Evolutionary conservation across 805 yeast species (phyloP), one percentile per base, ranked within the genome.

Genomic region (Candida maesae): DNA sequence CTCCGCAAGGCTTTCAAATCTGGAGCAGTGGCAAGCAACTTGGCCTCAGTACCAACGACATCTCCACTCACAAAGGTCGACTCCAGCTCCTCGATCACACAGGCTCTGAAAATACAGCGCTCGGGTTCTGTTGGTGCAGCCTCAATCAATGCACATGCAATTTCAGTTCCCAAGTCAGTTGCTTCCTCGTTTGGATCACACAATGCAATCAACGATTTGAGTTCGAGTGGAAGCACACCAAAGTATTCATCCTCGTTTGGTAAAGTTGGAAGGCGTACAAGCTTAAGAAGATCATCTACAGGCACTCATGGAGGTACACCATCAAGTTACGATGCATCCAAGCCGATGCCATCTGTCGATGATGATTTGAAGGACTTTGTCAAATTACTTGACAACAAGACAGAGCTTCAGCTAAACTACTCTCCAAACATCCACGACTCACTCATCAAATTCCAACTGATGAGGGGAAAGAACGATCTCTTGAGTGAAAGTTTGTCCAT

Each of bases 201-300:
- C 17, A 38, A 35, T 19, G 31, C 29, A 2, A 24, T 29, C 18
- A 51, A 49, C 14, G 53, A 60, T 18, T 60, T 64, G 28, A 61
- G 65, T 27, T 62, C 66, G 36, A 68, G 70, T 56, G 72, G 64
- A 5, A 56, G 70, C 19, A 67, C 81, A 0, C 82, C 85, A 2
- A 71, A 79, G 47, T 83, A 81, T 49, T 74, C 86, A 2, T 79
- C 91, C 1, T 81, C 90, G 0, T 82, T 82, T 59, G 85, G 86
- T 0, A 79, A 81, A n/a, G 65, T 85, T 36, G 71, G 82, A n/a
- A 67, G 84, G 17, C 63, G 65, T 36, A 65, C 76, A 10, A 63
- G 70, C 44, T 41, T 65, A 12, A 61, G 64, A 45, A 55, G 67
- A 41, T 59, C 68, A 4, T 63, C 62, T 10, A 52, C 52, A 24